Base-by-base conservation (phyloP, 805 yeast genomes). In the Brettanomyces bruxellensis region DNA sequence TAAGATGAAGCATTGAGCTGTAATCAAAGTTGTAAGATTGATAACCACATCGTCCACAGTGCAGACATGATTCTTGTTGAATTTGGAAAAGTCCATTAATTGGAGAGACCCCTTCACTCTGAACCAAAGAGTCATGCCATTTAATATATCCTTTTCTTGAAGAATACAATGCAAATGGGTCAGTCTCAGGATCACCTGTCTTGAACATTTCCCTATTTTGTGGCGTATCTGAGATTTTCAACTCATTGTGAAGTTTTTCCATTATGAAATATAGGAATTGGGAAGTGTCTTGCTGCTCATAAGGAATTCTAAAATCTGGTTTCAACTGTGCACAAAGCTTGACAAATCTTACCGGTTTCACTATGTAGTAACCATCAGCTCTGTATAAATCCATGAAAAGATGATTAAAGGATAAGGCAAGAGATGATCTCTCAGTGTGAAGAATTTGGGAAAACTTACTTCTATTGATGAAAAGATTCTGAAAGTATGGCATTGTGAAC, bases 241-340 rank as follows among this genome's bases (percentile, higher is more conserved):
- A 59, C 55, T 86, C 95, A 43, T 79, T 80, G 58, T 86, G 91
- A 11, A 86, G 59, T 50, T 79, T 71, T 56, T 82, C 90, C 51
- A 85, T 64, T 9, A 84, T 52, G 49, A 84, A 77, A 59, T 83
- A 70, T 40, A 86, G 62, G 55, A 83, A 83, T 54, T 86, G 93
- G 46, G 85, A 88, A 1, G 90, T 81, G 60, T 86, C 95, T 57
- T 86, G 93, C 55, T 86, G 95, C 55, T 83, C 87, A 52, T 73
- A 62, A 0, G 91, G 91, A 11, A 85, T 82, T 51, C 69, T 67
- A 46, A 83, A 71, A 54, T 81, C 86, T 0, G 89, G 89, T 51
- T 83, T 78, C 23, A 83, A 56, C 1, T 68, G 61, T 41, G 79
- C 71, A 38, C 84, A 67, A 2, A 59, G 45, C 14, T 55, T 51